Conservation (phyloP, 2,329 filamentous ascomycete species). For the Septoria linicola region DNA sequence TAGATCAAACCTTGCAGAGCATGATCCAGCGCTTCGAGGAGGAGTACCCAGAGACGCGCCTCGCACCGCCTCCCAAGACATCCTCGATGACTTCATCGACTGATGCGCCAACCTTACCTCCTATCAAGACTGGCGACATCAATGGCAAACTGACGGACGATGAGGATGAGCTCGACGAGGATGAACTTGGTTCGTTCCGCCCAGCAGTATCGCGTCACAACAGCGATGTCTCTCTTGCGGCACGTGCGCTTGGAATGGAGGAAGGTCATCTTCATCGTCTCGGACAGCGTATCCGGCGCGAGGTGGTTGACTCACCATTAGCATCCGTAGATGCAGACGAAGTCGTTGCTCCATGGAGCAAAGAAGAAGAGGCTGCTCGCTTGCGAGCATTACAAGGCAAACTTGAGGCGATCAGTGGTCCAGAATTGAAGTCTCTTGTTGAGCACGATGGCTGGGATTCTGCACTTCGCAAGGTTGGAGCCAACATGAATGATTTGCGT, state of each 20-base stretch:
- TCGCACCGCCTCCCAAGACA: conserved; percentile 34
- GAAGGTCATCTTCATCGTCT: conserved; percentile 70
- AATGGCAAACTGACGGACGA: conserved; percentile 35
- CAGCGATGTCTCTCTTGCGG: conserved; percentile 67
- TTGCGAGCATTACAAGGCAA: conserved; percentile 41
- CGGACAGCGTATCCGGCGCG: conserved; percentile 64
- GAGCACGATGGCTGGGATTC: conserved; percentile 58
- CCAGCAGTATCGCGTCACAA: conserved; percentile 55
- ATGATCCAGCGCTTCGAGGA: conserved; percentile 97
- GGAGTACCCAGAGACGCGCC: conserved; percentile 86
- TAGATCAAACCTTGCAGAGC: conserved; percentile 81
- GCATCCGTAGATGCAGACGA: conserved; percentile 15
- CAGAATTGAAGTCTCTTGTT: conserved; percentile 62
- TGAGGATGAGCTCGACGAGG: conserved; percentile 35
- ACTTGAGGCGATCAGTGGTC: conserved; percentile 56
- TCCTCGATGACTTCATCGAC: conserved; percentile 22
- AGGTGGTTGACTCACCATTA: conserved; percentile 56
- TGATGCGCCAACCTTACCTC: conserved; percentile 17
- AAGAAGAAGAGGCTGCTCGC: conserved; percentile 37
- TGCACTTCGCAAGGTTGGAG: conserved; percentile 62
- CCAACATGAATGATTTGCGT: conserved; percentile 66
- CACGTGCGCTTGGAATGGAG: conserved; percentile 63
- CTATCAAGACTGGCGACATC: conserved; percentile 22
- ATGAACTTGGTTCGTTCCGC: conserved; percentile 38
- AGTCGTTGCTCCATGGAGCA: conserved; percentile 31